Conservation (phyloP, 495 filamentous ascomycete genomes). For the Penicillium flavigenum region DNA sequence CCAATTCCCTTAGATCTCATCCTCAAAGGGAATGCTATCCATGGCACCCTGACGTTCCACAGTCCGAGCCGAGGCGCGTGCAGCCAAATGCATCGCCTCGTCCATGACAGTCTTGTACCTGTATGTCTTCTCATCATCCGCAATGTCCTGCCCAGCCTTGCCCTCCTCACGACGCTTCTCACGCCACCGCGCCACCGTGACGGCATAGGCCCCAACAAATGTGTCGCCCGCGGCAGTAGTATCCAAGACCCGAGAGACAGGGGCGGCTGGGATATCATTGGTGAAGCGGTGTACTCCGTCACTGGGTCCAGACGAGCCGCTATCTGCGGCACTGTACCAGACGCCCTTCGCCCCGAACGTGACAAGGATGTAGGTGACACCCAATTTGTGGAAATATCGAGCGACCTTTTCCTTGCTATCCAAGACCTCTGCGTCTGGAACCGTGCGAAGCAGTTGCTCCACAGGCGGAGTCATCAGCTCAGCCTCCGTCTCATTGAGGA, state of each 20-base stretch:
- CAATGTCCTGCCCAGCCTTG: conserved; percentile 35
- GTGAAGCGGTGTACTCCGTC: conserved; percentile 38
- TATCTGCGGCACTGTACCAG: conserved; percentile 52
- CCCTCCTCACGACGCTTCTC: conserved; percentile 36
- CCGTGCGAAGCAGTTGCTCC: conserved; percentile 31
- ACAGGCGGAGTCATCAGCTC: conserved; percentile 59
- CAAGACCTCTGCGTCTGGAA: conserved; percentile 44
- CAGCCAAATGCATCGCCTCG: conserved; percentile 65
- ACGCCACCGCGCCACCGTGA: conserved; percentile 54
- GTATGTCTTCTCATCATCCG: conserved; percentile 42
- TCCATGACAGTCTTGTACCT: conserved; percentile 53
- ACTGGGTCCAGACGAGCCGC: conserved; percentile 39
- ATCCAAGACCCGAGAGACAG: conserved; percentile 72
- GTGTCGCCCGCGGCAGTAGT: conserved; percentile 95
- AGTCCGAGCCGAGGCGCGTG: conserved; percentile 69
- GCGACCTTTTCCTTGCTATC: conserved; percentile 53
- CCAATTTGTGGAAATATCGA: conserved; percentile 58
- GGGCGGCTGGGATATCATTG: conserved; percentile 51
- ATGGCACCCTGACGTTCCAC: conserved; percentile 81
- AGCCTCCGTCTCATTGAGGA: conserved; percentile 92
- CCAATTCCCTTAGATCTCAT: conserved; percentile 57
- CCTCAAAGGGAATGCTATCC: conserved; percentile 82
- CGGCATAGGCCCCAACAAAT: conserved; percentile 86
- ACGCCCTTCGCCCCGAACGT: conserved; percentile 80
- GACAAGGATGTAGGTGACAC: conserved; percentile 74